Evolutionary conservation across 2,329 filamentous ascomycete species (phyloP).

Genomic region (Pseudogymnoascus sp.): DNA sequence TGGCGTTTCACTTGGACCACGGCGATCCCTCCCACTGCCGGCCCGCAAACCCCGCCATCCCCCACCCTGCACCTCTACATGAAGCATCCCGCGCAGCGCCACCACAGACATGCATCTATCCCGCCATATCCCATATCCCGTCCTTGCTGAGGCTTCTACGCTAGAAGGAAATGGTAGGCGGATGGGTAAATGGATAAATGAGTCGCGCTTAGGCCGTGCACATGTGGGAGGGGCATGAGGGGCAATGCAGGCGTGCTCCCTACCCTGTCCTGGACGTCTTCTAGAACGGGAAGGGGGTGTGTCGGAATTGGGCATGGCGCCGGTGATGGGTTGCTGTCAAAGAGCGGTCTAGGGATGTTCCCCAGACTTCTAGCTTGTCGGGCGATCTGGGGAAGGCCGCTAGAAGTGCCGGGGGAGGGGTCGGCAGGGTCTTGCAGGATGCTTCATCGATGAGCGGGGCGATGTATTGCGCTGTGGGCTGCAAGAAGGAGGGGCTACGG

Average conservation of each 20-base stretch:
- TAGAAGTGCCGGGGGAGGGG: not conserved
- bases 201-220: not conserved
- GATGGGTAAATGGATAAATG: conserved; percentile 6
- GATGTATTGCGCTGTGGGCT: not conserved
- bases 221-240: conserved; percentile 1
- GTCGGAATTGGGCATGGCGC: not conserved
- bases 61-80: conserved; percentile 2
- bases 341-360: conserved; percentile 1
- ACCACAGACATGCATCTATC: not conserved
- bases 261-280: conserved; percentile 3
- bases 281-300: not conserved
- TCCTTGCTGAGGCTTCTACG: not conserved
- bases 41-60: not conserved
- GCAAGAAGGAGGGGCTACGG: not conserved
- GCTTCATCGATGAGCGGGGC: not conserved
- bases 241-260: not conserved
- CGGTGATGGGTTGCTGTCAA: not conserved
- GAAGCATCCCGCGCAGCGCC: not conserved
- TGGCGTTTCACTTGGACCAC: conserved; percentile 4
- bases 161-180: not conserved
- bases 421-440: not conserved
- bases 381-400: not conserved
- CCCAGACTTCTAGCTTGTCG: conserved; percentile 3
- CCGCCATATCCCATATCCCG: not conserved
- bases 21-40: conserved; percentile 2